Evolutionary conservation across 2,329 filamentous ascomycete species (phyloP).

Genomic region (Fusarium clavum): DNA sequence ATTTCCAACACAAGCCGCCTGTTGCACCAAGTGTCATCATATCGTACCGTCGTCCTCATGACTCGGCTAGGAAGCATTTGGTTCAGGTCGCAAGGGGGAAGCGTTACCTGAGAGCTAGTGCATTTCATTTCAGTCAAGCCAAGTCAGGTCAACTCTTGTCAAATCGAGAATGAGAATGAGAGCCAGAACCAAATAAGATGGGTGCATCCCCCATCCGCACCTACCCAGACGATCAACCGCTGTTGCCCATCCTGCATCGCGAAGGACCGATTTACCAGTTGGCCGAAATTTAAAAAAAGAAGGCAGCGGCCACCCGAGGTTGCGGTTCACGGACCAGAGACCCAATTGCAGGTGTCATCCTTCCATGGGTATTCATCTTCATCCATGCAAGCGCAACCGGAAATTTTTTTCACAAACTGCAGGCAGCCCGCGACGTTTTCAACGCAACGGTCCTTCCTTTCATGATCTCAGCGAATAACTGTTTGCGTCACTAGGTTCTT

Average conservation of each 20-base stretch:
- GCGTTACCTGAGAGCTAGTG: constrained; percentile 9
- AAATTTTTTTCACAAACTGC: constrained; percentile 11
- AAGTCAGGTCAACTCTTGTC: background rate
- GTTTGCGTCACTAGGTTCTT: constrained; percentile 3
- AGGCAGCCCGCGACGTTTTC: background rate
- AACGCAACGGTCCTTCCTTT: constrained; percentile 6
- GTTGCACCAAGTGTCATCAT: constrained; percentile 25
- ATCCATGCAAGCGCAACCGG: constrained; percentile 28
- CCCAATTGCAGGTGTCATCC: constrained; percentile 20
- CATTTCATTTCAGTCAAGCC: background rate
- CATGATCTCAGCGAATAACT: constrained; percentile 1
- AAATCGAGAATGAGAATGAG: background rate
- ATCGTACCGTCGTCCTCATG: constrained; percentile 24
- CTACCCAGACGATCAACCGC: constrained; percentile 1
- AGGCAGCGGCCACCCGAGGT: constrained; percentile 31
- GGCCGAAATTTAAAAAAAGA: background rate
- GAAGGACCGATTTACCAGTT: background rate
- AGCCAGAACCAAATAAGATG: constrained; percentile 18
- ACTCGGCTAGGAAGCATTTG: constrained; percentile 23
- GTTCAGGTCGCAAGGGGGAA: constrained; percentile 14
- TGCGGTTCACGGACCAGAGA: constrained; percentile 30
- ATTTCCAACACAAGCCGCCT: constrained; percentile 7
- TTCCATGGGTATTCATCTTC: constrained; percentile 24
- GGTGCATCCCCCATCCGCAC: constrained; percentile 2
- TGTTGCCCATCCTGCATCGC: constrained; percentile 6